Base-by-base conservation (phyloP, 2,329 filamentous ascomycete genomes). In the Pseudogymnoascus sp. region DNA sequence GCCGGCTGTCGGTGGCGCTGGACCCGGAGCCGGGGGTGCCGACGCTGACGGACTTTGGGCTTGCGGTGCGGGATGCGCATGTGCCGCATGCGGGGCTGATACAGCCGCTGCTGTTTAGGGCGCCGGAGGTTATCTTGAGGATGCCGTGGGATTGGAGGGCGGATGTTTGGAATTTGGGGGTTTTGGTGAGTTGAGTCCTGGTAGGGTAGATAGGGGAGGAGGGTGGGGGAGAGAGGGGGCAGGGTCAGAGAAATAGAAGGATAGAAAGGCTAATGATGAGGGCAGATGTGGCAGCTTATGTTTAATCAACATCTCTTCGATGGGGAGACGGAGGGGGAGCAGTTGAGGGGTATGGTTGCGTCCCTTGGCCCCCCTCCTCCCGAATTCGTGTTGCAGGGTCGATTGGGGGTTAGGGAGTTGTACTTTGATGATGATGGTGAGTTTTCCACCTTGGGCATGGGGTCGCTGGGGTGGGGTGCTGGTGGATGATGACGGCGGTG, bases 301-400 rank as follows among this genome's bases (percentile, higher is more conserved):
- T 67, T 66, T 53, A 47, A 42, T 15, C 42, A 42, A 31, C 36
- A 57, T 28, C 38, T 60, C 42, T 33, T 57, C 8, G 62, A 40
- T 31, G 60, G 42, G 19, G 60, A 63, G 21, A 17, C 78, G 38
- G 68, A 73, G 68, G 69, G 75, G 36, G 57, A 69, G 62, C 75
- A 79, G 63, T 62, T 79, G 6, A 74, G 76, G 2, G 70, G 78
- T 66, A 79, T 79, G 71, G 76, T 77, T 63, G 74, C 72, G 11
- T 69, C 78, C 62, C 67, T 79, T 3, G 76, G 76, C 13, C 71
- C 70, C 35, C 76, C 76, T 8, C 76, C 74, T 60, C 71, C 65
- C 60, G 70, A 73, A 53, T 53, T 78, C 4, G 31, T 66, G 42
- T 17, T 17, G 8, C 13, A 28, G 15, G 23, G 44, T 1, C 7